Conservation (phyloP, 2,329 filamentous ascomycete species). For the Phoma herbarum region DNA sequence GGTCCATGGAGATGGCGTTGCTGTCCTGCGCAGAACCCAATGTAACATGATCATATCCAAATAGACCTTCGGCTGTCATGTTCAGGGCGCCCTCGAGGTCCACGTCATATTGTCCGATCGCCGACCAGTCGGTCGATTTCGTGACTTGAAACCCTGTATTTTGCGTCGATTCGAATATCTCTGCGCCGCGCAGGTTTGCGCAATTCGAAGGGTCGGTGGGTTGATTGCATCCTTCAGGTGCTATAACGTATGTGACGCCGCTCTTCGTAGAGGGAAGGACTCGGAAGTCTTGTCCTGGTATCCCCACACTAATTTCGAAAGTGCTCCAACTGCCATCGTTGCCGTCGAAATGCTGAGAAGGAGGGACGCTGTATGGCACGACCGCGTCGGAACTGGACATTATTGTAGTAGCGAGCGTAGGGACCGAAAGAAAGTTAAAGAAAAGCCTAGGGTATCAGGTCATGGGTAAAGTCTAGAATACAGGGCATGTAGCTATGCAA, state of each 20-base stretch:
- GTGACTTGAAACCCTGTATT: conserved; percentile 46
- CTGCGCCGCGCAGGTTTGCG: conserved; percentile 41
- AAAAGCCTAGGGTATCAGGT: conserved; percentile 8
- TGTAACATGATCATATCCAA: conserved; percentile 45
- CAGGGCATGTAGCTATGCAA: conserved; percentile 3
- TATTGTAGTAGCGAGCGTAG: conserved; percentile 21
- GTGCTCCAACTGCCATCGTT: conserved; percentile 55
- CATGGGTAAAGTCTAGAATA: conserved; percentile 4
- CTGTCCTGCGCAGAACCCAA: conserved; percentile 36
- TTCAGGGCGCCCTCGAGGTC: conserved; percentile 43
- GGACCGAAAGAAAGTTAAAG: conserved; percentile 8
- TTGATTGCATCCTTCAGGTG: conserved; percentile 48
- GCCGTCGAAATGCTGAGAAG: conserved; percentile 50
- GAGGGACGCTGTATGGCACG: conserved; percentile 44
- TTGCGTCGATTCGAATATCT: conserved; percentile 40
- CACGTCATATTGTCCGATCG: conserved; percentile 45
- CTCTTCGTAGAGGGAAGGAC: conserved; percentile 48
- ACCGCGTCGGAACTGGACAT: conserved; percentile 31
- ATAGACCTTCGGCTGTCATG: conserved; percentile 39
- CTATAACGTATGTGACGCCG: conserved; percentile 41
- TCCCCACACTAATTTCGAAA: conserved; percentile 53
- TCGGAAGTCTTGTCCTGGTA: conserved; percentile 51
- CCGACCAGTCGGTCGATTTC: conserved; percentile 43
- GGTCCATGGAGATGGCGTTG: conserved; percentile 29
- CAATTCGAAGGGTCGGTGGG: conserved; percentile 42